Evolutionary conservation across 2,329 filamentous ascomycete species (phyloP).

Genomic region (Arthrobotrys musiformis): DNA sequence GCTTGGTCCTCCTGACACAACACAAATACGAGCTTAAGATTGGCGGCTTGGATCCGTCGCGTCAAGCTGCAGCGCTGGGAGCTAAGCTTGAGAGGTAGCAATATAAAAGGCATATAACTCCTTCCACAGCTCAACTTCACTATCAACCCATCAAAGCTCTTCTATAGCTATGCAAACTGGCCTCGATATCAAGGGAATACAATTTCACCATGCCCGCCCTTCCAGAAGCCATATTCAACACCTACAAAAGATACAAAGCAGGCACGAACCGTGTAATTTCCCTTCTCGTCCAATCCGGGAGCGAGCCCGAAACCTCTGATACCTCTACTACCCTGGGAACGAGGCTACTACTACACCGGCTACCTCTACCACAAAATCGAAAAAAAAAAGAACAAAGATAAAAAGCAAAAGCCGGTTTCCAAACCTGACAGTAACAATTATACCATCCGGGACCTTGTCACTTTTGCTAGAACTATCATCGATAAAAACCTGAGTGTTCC

Average conservation of each 20-base stretch:
- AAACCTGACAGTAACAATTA: neutral
- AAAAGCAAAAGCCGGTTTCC: neutral
- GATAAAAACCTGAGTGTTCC: constrained; percentile 2
- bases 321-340: too few relatives aligned
- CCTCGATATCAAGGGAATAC: neutral
- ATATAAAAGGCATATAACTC: too few relatives aligned
- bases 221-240: constrained; percentile 3
- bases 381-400: neutral
- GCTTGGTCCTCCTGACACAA: too few relatives aligned
- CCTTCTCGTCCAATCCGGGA: neutral
- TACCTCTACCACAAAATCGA: neutral
- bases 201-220: constrained; percentile 1
- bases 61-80: too few relatives aligned
- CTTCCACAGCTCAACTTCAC: too few relatives aligned
- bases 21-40: too few relatives aligned
- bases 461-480: constrained; percentile 1
- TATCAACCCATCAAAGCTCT: too few relatives aligned
- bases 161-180: neutral
- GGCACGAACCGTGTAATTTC: constrained; percentile 10
- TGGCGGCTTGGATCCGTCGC: too few relatives aligned
- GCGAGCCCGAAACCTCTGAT: too few relatives aligned
- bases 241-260: constrained; percentile 25
- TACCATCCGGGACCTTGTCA: constrained; percentile 3
- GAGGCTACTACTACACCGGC: too few relatives aligned
- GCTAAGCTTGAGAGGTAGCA: too few relatives aligned